Evolutionary conservation across 208 protist species (phyloP), one percentile per base, ranked within the genome.

Genomic region (Crithidia expoeki): DNA sequence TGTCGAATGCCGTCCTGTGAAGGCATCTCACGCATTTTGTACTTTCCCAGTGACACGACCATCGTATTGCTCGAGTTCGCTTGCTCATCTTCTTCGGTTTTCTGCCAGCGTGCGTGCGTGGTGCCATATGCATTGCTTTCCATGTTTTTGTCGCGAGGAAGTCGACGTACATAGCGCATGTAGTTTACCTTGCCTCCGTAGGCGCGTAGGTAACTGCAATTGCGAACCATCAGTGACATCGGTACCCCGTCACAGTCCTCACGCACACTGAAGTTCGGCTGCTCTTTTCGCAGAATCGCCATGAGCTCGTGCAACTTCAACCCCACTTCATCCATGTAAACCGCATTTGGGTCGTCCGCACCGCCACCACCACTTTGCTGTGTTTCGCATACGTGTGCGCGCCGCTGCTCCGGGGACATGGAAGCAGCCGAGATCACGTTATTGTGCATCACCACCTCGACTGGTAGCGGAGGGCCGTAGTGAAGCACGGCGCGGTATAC

Each of bases 1-100:
- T 89, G 79, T 7, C 91, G 88, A 27, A 96, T 34, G 5, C 88
- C 88, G 69, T 96, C 91, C 52, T 87, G 83, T 40, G 91, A 83
- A 19, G 88, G 68, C 27, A 70, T 30, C 70, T 96, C 91, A 10
- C 88, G 76, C 88, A 96, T 94, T 66, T 94, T 96, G 72, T 96
- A 96, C 77, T 82, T 91, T 25, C 72, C 75, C 1, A 96, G 58
- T 14, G 79, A 84, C 0, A 91, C 61, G 2, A 81, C 51, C 12
- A 89, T 56, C 46, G 38, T 50, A 10, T 44, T n/a, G n/a, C n/a
- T n/a, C n/a, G n/a, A n/a, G n/a, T n/a, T n/a, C n/a, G n/a, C n/a
- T n/a, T n/a, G n/a, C n/a, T n/a, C n/a, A n/a, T n/a, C n/a, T n/a
- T n/a, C n/a, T n/a, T n/a, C n/a, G n/a, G n/a, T n/a, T n/a, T n/a